Evolutionary conservation across 345 rosid genomes (phyloP).

Genomic region (Litchi chinensis): DNA sequence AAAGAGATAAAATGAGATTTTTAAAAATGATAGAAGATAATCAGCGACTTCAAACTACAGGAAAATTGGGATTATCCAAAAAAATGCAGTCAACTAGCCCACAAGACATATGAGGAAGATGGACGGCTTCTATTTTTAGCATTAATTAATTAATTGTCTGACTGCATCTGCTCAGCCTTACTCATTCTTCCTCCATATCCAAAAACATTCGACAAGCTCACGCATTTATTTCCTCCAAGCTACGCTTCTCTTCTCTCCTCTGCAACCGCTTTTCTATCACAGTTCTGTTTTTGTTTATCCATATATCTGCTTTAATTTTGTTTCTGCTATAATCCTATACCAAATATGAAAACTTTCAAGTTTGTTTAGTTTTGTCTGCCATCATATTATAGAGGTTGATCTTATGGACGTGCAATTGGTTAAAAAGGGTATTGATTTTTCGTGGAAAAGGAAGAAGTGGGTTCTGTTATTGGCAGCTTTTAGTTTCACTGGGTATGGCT

Average conservation of each 20-base stretch:
- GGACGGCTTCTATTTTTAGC: no score
- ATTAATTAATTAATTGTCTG: no score
- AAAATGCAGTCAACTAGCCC: background rate
- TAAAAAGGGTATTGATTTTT: conserved; percentile 47
- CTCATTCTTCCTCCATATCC: conserved; percentile 1
- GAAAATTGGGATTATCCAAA: no score
- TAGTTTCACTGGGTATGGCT: conserved; percentile 52
- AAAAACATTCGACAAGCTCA: background rate
- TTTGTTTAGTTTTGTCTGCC: background rate
- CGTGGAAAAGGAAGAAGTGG: conserved; percentile 58
- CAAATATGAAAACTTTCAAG: background rate
- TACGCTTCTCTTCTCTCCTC: conserved; percentile 21
- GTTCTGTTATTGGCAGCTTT: conserved; percentile 40
- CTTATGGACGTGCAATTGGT: conserved; percentile 56
- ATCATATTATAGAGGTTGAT: background rate
- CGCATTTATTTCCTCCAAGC: conserved; percentile 15
- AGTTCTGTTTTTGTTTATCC: conserved; percentile 6
- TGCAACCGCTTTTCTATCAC: conserved; percentile 26
- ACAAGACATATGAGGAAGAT: background rate
- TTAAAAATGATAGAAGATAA: no score
- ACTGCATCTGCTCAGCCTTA: conserved; percentile 3
- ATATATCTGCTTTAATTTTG: background rate
- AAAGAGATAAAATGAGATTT: no score
- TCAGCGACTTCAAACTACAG: no score
- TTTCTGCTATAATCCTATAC: background rate